These are phyloP conservation scores for Tolypocladium nubicola DNA, from an alignment of 2,329 filamentous ascomycete genomes.

Conservation along the genomic window DNA sequence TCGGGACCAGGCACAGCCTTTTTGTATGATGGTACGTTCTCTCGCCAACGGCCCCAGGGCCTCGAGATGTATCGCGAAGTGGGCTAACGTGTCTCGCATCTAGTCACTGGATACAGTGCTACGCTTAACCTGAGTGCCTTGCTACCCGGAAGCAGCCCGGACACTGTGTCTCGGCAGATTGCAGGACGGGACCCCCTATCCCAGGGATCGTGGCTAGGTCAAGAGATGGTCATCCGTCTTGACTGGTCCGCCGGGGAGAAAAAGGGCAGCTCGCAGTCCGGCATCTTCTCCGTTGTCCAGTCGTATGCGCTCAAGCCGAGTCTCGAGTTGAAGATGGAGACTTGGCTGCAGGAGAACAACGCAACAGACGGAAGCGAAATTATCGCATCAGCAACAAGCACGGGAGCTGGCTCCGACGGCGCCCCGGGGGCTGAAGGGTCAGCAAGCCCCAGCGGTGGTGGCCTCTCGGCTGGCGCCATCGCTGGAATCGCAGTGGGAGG, in stretches of 20 bases:
- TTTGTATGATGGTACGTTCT: not conserved
- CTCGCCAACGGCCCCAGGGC: not conserved
- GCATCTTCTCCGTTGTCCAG: constrained; percentile 9
- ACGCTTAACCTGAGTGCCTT: not conserved
- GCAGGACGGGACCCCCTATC: not conserved
- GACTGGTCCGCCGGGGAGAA: constrained; percentile 3
- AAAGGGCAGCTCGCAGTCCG: constrained; percentile 5
- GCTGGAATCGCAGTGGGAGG: constrained; percentile 36
- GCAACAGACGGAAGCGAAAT: not conserved
- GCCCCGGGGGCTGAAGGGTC: not conserved
- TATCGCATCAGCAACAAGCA: not conserved
- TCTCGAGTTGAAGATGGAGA: not conserved
- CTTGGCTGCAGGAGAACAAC: not conserved
- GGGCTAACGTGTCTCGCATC: not conserved
- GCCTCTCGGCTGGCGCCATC: constrained; percentile 31
- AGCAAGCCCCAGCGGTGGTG: constrained; percentile 6
- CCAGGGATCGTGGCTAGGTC: not conserved
- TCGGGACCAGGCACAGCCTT: too few species aligned
- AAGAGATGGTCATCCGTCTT: constrained; percentile 3
- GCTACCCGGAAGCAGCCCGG: not conserved
- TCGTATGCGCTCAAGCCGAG: too few species aligned
- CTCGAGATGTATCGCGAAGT: not conserved
- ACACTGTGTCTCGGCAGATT: not conserved
- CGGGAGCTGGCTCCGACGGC: not conserved
- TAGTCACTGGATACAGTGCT: not conserved